Conservation (phyloP, 1,284 basidiomycete genomes). For the Schizophyllum amplum region DNA sequence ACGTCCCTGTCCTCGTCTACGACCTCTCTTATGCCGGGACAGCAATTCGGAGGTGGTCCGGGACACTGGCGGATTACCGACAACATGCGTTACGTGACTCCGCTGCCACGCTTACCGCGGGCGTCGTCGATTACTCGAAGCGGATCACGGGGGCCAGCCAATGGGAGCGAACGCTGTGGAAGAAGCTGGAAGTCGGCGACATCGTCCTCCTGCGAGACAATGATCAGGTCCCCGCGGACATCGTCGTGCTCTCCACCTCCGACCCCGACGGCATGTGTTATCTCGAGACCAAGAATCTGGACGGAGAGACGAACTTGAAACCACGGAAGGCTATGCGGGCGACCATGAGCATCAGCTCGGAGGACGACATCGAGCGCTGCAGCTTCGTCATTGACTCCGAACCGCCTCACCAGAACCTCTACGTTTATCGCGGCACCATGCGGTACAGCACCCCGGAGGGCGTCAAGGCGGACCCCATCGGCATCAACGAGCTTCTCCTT, state of each 20-base stretch:
- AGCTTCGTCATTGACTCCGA: constrained; percentile 89
- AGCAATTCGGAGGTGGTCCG: constrained; percentile 23
- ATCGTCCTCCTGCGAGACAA: constrained; percentile 86
- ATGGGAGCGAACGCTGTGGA: constrained; percentile 97
- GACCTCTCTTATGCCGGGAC: constrained; percentile 7
- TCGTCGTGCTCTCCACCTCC: constrained; percentile 83
- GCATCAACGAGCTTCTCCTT: constrained; percentile 90
- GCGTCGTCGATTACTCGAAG: constrained; percentile 76
- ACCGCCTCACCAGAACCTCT: constrained; percentile 89
- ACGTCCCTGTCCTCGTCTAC: constrained; percentile 20
- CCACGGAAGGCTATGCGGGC: constrained; percentile 72
- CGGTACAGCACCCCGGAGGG: constrained; percentile 47
- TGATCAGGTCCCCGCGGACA: constrained; percentile 71
- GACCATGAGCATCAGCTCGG: constrained; percentile 70
- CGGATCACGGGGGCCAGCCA: constrained; percentile 64
- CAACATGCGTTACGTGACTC: constrained; percentile 45
- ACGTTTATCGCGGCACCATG: constrained; percentile 83
- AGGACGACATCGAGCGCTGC: constrained; percentile 87
- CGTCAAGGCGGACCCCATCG: constrained; percentile 57
- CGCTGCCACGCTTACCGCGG: constrained; percentile 23
- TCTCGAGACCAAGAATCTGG: constrained; percentile 91
- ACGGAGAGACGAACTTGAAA: constrained; percentile 97
- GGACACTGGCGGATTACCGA: constrained; percentile 40
- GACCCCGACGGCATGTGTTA: constrained; percentile 83
- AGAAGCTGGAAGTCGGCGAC: constrained; percentile 98